Percentiles rank a stretch among this genome's conserved stretches.
Evolutionary conservation across 805 yeast genomes (phyloP).

Genomic region (Saturnispora ahearnii): DNA sequence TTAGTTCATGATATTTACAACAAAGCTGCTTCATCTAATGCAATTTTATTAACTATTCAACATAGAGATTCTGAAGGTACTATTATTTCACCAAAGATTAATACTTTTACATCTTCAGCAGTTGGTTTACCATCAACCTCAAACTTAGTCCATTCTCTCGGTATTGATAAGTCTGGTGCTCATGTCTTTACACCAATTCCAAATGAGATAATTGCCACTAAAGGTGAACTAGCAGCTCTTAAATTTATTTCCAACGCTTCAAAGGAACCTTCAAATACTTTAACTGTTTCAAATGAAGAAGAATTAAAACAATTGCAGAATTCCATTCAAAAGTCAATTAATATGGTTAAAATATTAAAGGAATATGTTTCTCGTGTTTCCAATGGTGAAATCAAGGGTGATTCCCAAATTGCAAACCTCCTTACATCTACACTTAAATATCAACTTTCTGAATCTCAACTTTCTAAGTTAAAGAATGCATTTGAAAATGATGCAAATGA

Average conservation of each 20-base stretch:
- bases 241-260: conserved; percentile 36
- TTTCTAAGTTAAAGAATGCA: conserved; percentile 46
- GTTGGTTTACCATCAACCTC: conserved; percentile 46
- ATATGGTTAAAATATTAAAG: conserved; percentile 41
- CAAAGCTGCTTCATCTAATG: conserved; percentile 60
- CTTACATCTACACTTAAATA: conserved; percentile 49
- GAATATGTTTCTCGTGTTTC: conserved; percentile 37
- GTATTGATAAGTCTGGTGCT: conserved; percentile 34
- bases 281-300: conserved; percentile 29
- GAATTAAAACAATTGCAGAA: conserved; percentile 38
- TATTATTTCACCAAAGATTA: conserved; percentile 44
- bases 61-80: conserved; percentile 42
- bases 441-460: conserved; percentile 42
- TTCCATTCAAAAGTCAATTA: conserved; percentile 38
- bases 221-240: conserved; percentile 52
- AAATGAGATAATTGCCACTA: conserved; percentile 47
- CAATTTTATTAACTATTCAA: conserved; percentile 69
- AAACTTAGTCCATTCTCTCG: conserved; percentile 28
- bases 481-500: conserved; percentile 72
- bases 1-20: conserved; percentile 74
- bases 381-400: conserved; percentile 36
- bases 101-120: conserved; percentile 70
- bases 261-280: conserved; percentile 25
- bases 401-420: conserved; percentile 55
- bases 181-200: conserved; percentile 74